Percentiles rank a stretch among this genome's conserved stretches.
phyloP scores from a whole-genome alignment of 331 rosid species.

The Cydonia oblonga region DNA sequence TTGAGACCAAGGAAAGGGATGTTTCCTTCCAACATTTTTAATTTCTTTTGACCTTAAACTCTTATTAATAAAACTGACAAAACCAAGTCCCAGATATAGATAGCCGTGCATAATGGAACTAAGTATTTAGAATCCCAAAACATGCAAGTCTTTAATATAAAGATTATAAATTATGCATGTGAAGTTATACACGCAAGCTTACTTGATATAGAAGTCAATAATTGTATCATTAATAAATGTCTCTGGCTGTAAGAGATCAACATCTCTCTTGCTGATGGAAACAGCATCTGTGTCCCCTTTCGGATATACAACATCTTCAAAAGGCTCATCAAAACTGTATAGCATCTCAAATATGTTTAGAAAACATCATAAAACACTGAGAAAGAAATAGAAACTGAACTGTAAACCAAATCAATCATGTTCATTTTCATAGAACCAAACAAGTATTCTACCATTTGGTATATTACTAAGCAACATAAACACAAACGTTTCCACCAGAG shows the following conservation, averaged over 20 bases:
- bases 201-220: slow-evolving; percentile 88
- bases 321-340: slow-evolving; percentile 69
- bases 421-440: no score
- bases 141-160: not conserved
- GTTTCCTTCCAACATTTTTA: not conserved
- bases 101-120: not conserved
- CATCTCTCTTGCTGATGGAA: slow-evolving; percentile 81
- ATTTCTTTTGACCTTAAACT: not conserved
- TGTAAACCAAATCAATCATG: not conserved
- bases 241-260: slow-evolving; percentile 87
- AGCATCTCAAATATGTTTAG: slow-evolving; percentile 12
- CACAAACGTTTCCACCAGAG: not conserved
- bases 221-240: slow-evolving; percentile 85
- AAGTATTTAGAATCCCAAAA: not conserved
- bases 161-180: not conserved
- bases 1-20: not conserved
- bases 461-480: not conserved
- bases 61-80: not conserved
- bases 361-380: not conserved
- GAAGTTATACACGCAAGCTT: slow-evolving; percentile 23
- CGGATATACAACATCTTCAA: slow-evolving; percentile 79
- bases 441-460: not conserved
- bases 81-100: not conserved
- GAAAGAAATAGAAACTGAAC: not conserved
- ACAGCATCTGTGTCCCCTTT: slow-evolving; percentile 93